Conservation (phyloP, 1,139 yeast genomes). For the Candida anutae region DNA sequence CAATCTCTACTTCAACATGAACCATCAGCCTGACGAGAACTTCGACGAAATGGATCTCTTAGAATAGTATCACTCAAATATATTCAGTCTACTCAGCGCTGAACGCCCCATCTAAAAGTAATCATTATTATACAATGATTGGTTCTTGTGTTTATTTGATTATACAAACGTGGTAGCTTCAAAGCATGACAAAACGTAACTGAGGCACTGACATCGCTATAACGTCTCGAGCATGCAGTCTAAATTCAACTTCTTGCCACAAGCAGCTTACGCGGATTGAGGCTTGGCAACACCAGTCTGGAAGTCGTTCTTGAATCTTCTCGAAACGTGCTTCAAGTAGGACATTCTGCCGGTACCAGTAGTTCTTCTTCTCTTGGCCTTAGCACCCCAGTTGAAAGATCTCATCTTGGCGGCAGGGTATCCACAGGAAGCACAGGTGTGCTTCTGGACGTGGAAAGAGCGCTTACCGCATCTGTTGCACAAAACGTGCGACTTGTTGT, state of each 20-base stretch:
- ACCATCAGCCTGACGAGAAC: constrained; percentile 18
- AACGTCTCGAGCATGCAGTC: neutral
- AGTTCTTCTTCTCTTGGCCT: constrained; percentile 99
- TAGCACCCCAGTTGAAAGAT: constrained; percentile 98
- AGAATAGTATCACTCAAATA: constrained; percentile 1
- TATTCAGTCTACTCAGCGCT: neutral
- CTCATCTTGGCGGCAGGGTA: constrained; percentile 99
- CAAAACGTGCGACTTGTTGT: constrained; percentile 99
- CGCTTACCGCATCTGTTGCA: constrained; percentile 99
- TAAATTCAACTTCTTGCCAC: constrained; percentile 1
- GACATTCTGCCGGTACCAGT: constrained; percentile 99
- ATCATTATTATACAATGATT: constrained; percentile 6
- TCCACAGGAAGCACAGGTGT: constrained; percentile 98
- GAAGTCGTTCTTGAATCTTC: constrained; percentile 99
- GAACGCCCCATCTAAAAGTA: neutral
- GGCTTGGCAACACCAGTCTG: constrained; percentile 78
- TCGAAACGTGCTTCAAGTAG: constrained; percentile 92
- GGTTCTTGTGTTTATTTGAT: constrained; percentile 4
- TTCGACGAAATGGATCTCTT: constrained; percentile 20
- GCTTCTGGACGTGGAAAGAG: constrained; percentile 98
- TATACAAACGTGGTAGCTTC: constrained; percentile 4
- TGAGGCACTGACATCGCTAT: too few relatives aligned
- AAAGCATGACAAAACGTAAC: too few relatives aligned
- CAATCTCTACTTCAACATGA: constrained; percentile 60
- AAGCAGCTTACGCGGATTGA: constrained; percentile 29